Base-by-base conservation (phyloP, 2,329 filamentous ascomycete genomes). In the Fusarium buxicola region DNA sequence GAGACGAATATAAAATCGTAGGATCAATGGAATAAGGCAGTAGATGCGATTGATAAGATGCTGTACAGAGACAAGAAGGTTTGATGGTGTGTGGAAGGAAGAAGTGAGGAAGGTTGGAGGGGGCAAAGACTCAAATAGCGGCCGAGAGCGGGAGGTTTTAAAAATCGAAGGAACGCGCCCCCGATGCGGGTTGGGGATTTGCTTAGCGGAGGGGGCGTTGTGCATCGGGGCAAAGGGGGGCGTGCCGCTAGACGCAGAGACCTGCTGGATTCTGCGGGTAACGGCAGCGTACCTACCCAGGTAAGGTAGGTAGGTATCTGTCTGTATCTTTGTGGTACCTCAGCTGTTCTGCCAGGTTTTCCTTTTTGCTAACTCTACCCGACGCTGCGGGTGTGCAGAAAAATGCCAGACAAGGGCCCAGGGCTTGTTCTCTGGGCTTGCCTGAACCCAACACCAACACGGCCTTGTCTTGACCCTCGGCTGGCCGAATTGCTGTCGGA, bases 131-230 rank as follows among this genome's bases (percentile, higher is more conserved):
- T 66, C 59, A 64, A 64, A 66, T 60, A 60, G 46, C 46, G 55
- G 53, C 56, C 60, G 63, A 65, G 54, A 61, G 63, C 53, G 68
- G 63, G 68, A 69, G 65, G 65, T 70, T 70, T 67, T 68, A 55
- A 61, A 70, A 63, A 60, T 58, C 44, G 57, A 55, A 50, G 58
- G 63, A 60, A 57, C 39, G 54, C 55, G 35, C 57, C 52, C 47
- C 49, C 53, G 54, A 63, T 60, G 57, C 66, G 53, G 65, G 62
- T 65, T 68, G 67, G 64, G 65, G 60, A 62, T 60, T 34, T 45
- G 38, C 43, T 58, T 36, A 40, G 58, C 65, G 58, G 58, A 41
- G 44, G 15, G 47, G 39, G 48, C 39, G 53, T 44, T 40, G 36
- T 28, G 32, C 46, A 27, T 51, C 30, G 46, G 35, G 58, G 16